Conservation (phyloP, 2,329 filamentous ascomycete genomes). For the Fusarium redolens region DNA sequence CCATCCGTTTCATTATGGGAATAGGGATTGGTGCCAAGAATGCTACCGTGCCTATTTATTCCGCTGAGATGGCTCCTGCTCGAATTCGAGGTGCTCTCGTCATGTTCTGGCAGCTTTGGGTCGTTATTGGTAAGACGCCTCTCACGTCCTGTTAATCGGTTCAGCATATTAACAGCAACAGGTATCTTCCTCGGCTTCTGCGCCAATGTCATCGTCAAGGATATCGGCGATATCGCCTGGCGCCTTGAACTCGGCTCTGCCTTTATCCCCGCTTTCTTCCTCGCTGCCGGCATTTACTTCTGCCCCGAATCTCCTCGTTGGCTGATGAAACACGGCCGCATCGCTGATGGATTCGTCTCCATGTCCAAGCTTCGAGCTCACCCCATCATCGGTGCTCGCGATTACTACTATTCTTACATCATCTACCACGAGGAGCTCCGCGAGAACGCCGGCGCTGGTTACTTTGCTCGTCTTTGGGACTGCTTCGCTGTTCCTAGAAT, state of each 20-base stretch:
- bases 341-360: slow-evolving; percentile 68
- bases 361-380: slow-evolving; percentile 63
- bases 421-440: slow-evolving; percentile 57
- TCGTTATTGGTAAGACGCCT: slow-evolving; percentile 57
- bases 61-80: slow-evolving; percentile 77
- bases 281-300: slow-evolving; percentile 66
- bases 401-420: slow-evolving; percentile 66
- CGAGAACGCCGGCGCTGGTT: slow-evolving; percentile 52
- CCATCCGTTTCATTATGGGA: slow-evolving; percentile 74
- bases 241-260: slow-evolving; percentile 67
- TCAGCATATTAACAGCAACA: fast-evolving
- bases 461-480: slow-evolving; percentile 65
- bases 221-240: slow-evolving; percentile 48
- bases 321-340: slow-evolving; percentile 73
- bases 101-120: slow-evolving; percentile 84
- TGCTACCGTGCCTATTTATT: slow-evolving; percentile 76
- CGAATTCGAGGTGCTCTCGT: slow-evolving; percentile 78
- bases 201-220: slow-evolving; percentile 50
- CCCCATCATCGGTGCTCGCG: slow-evolving; percentile 67
- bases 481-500: slow-evolving; percentile 76
- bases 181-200: slow-evolving; percentile 57
- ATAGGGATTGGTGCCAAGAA: slow-evolving; percentile 77
- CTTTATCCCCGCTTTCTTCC: slow-evolving; percentile 67
- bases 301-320: slow-evolving; percentile 74
- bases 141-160: fast-evolving